Evolutionary conservation across 1,139 yeast genomes (phyloP).

Genomic region (Yamadazyma conglobata): DNA sequence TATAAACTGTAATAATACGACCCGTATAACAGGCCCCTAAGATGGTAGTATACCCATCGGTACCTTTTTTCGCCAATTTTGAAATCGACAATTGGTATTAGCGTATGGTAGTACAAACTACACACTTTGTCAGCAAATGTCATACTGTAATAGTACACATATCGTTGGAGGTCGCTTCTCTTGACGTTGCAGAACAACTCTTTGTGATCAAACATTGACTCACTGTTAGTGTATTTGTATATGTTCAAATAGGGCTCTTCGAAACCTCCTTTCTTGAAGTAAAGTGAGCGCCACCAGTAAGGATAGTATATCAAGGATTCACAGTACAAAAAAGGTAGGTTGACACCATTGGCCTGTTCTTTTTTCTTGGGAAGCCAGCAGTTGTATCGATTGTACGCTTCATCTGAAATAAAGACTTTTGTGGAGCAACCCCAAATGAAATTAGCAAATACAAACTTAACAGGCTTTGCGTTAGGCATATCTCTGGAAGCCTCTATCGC

Average conservation of each 20-base stretch:
- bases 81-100: slow-evolving; percentile 4
- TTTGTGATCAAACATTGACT: slow-evolving; percentile 1
- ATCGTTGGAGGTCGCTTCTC: slow-evolving; percentile 1
- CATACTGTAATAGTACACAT: slow-evolving; percentile 3
- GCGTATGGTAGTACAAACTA: slow-evolving; percentile 2
- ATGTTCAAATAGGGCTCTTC: slow-evolving; percentile 5
- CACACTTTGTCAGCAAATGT: slow-evolving; percentile 1
- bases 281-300: background rate
- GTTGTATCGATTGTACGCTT: slow-evolving; percentile 4
- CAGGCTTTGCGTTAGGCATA: background rate
- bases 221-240: slow-evolving; percentile 4
- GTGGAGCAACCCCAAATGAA: slow-evolving; percentile 2
- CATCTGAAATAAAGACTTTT: slow-evolving; percentile 5
- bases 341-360: slow-evolving; percentile 1
- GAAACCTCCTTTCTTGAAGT: background rate
- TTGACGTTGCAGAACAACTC: slow-evolving; percentile 2
- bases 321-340: slow-evolving; percentile 1
- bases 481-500: background rate
- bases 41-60: slow-evolving; percentile 6
- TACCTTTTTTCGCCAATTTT: slow-evolving; percentile 4
- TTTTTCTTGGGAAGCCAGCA: slow-evolving; percentile 6
- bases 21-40: background rate
- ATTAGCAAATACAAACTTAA: slow-evolving; percentile 6
- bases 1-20: slow-evolving; percentile 4
- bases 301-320: background rate